Conservation (phyloP, 345 rosid species). For the Sonneratia alba region DNA sequence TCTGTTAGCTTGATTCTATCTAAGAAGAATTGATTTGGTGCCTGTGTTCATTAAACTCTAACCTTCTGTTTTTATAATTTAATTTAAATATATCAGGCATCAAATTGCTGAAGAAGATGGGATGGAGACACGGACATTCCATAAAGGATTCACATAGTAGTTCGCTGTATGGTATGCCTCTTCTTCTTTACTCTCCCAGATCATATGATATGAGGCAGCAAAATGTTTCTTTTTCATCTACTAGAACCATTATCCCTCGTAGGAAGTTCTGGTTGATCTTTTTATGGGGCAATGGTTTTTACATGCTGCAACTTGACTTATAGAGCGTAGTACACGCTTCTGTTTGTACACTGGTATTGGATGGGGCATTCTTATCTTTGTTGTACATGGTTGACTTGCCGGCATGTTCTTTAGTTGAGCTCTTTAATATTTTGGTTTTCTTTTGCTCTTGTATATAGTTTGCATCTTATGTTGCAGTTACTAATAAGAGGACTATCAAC, state of each 20-base stretch:
- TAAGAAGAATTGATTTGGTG: neutral
- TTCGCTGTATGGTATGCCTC: constrained; percentile 39
- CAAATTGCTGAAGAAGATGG: constrained; percentile 81
- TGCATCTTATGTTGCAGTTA: neutral
- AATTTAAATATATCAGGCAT: constrained; percentile 37
- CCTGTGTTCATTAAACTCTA: constrained; percentile 1
- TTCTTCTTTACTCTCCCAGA: neutral
- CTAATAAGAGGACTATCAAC: neutral
- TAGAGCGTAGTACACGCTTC: too few relatives aligned
- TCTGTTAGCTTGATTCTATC: neutral
- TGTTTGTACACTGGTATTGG: neutral
- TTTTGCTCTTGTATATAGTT: neutral
- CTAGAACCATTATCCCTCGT: too few relatives aligned
- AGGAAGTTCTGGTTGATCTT: too few relatives aligned
- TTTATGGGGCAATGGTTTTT: too few relatives aligned
- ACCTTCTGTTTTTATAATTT: constrained; percentile 11
- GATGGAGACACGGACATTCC: constrained; percentile 88
- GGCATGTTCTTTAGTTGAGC: neutral
- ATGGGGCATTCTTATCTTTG: neutral
- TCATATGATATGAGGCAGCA: neutral
- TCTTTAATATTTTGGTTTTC: neutral
- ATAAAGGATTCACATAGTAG: constrained; percentile 58
- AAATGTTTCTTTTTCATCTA: neutral
- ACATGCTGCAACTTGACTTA: too few relatives aligned
- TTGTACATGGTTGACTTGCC: neutral